phyloP scores from a whole-genome alignment of 768 basidiomycete species.

The Tricholoma matsutake region DNA sequence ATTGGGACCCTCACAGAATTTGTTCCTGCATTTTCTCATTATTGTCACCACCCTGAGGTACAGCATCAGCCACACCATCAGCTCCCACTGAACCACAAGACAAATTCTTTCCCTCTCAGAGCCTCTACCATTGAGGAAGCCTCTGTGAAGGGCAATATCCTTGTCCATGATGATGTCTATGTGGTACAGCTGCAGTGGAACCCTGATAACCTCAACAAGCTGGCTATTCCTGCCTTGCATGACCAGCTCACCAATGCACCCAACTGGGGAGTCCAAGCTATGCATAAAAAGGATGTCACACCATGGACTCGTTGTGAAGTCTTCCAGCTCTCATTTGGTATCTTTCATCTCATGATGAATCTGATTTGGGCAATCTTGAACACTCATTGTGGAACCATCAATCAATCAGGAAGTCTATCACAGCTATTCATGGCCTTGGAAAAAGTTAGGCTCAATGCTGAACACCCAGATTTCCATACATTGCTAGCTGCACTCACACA shows the following conservation, averaged over 20 bases:
- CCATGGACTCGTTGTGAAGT: constrained; percentile 15
- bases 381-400: constrained; percentile 20
- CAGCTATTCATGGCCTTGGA: constrained; percentile 23
- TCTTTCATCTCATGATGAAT: constrained; percentile 29
- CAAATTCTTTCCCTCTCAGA: constrained; percentile 15
- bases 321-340: constrained; percentile 24
- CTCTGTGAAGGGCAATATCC: constrained; percentile 20
- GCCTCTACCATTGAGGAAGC: constrained; percentile 26
- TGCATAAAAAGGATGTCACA: constrained; percentile 9
- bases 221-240: constrained; percentile 16
- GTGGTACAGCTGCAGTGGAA: constrained; percentile 15
- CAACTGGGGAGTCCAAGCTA: constrained; percentile 13
- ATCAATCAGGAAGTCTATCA: constrained; percentile 15
- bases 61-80: constrained; percentile 13
- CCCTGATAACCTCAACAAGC: constrained; percentile 4
- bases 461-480: constrained; percentile 30
- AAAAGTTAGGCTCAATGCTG: constrained; percentile 19
- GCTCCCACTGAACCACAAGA: constrained; percentile 18
- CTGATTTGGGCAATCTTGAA: constrained; percentile 23
- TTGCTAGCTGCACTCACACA: constrained; percentile 24
- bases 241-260: constrained; percentile 22
- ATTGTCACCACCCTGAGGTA: too few species aligned
- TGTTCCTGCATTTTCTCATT: too few species aligned
- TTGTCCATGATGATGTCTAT: constrained; percentile 19
- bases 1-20: too few species aligned